These are phyloP conservation scores for Phytophthora cactorum DNA, from an alignment of 352 stramenopile species.

Conservation along the genomic window DNA sequence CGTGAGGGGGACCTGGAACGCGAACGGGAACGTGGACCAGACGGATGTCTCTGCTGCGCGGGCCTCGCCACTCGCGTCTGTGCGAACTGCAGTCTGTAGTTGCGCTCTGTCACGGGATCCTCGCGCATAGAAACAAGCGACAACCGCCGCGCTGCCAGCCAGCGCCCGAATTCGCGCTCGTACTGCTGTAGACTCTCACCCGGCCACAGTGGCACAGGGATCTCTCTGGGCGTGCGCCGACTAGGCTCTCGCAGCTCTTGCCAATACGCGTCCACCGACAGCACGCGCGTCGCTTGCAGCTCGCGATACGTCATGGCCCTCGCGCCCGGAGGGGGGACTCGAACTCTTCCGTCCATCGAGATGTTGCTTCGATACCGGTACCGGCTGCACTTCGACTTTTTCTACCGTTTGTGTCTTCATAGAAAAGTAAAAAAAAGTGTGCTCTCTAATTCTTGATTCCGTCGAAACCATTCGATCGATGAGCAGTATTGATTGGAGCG, in stretches of 20 bases:
- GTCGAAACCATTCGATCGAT: conserved; percentile 8
- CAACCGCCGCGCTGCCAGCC: conserved; percentile 20
- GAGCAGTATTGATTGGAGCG: conserved; percentile 14
- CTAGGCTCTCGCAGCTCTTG: conserved; percentile 19
- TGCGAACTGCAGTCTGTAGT: conserved; percentile 27
- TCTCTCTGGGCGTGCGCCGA: conserved; percentile 10
- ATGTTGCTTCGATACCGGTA: background rate
- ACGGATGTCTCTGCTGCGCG: background rate
- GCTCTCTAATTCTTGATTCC: conserved; percentile 9
- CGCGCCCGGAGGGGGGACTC: background rate
- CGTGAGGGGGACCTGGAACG: conserved; percentile 17
- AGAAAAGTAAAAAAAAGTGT: conserved; percentile 7
- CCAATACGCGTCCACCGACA: conserved; percentile 31
- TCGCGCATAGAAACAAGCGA: conserved; percentile 15
- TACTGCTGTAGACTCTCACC: conserved; percentile 39
- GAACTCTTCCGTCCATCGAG: conserved; percentile 10
- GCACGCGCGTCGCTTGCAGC: conserved; percentile 24
- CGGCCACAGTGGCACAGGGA: conserved; percentile 41
- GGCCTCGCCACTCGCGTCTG: conserved; percentile 21
- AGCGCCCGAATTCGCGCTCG: conserved; percentile 33
- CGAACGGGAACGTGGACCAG: conserved; percentile 3
- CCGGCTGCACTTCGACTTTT: conserved; percentile 7
- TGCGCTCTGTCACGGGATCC: conserved; percentile 18
- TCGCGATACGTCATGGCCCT: conserved; percentile 11
- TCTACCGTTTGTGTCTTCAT: background rate